Conservation (phyloP, 2,329 filamentous ascomycete species). For the Pyrenochaeta sp. region DNA sequence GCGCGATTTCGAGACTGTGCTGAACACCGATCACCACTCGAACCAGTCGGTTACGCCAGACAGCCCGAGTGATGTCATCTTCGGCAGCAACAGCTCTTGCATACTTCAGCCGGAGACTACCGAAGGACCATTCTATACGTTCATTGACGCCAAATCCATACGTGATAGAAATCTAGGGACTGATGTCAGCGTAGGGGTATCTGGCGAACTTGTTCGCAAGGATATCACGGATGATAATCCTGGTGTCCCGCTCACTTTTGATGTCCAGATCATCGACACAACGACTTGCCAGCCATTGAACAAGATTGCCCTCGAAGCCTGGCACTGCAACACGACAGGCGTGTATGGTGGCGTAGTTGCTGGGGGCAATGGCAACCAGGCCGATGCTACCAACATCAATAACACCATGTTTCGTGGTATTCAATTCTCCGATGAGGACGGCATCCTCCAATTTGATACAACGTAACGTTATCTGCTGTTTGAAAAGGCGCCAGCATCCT, state of each 20-base stretch:
- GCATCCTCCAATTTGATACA: constrained; percentile 59
- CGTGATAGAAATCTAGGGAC: constrained; percentile 9
- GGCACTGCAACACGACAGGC: constrained; percentile 51
- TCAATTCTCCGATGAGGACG: constrained; percentile 56
- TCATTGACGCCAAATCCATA: not conserved
- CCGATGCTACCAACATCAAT: constrained; percentile 14
- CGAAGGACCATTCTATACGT: constrained; percentile 47
- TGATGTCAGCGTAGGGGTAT: constrained; percentile 24
- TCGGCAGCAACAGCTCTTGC: constrained; percentile 33
- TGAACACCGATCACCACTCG: constrained; percentile 34
- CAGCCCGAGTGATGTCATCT: constrained; percentile 25
- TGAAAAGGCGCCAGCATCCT: not conserved
- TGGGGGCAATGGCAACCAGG: constrained; percentile 38
- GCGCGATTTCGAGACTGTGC: constrained; percentile 23
- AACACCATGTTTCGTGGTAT: constrained; percentile 58
- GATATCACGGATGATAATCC: constrained; percentile 57
- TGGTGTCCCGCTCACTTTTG: constrained; percentile 59
- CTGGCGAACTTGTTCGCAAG: constrained; percentile 49
- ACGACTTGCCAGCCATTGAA: constrained; percentile 60
- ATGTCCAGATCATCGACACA: constrained; percentile 62
- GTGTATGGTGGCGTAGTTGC: constrained; percentile 57
- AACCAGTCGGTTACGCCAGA: constrained; percentile 19
- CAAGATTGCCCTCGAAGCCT: constrained; percentile 60
- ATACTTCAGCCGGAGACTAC: constrained; percentile 37
- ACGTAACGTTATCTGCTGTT: constrained; percentile 24